These are phyloP conservation scores for Rhodotorula sp. DNA, from an alignment of 1,284 basidiomycete species.

Conservation along the genomic window DNA sequence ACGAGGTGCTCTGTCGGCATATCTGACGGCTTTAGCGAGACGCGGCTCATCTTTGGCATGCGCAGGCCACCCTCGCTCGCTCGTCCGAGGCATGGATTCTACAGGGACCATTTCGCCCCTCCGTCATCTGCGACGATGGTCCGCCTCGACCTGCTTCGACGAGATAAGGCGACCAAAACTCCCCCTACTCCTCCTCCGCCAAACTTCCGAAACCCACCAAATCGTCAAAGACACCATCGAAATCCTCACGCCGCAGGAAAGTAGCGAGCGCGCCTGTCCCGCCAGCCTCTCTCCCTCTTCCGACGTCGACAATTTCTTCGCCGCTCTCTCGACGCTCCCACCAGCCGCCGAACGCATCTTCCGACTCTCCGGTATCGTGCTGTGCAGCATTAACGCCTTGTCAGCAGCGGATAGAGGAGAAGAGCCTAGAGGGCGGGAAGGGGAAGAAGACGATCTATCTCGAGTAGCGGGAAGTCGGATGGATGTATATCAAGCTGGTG, in stretches of 20 bases:
- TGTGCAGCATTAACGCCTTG: conserved; percentile 30
- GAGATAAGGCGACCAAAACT: not conserved
- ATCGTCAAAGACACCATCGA: conserved; percentile 6
- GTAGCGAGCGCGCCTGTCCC: not conserved
- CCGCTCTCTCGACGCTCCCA: not conserved
- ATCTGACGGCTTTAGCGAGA: not conserved
- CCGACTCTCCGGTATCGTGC: conserved; percentile 17
- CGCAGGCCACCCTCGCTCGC: conserved; percentile 25
- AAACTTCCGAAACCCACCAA: conserved; percentile 15
- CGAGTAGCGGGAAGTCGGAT: conserved; percentile 34
- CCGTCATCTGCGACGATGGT: conserved; percentile 19
- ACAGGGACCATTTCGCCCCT: conserved; percentile 1
- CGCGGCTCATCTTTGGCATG: not conserved
- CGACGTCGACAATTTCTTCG: conserved; percentile 6
- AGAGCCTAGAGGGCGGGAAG: conserved; percentile 6
- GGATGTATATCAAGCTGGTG: conserved; percentile 40
- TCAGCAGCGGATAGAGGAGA: conserved; percentile 33
- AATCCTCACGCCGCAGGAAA: not conserved
- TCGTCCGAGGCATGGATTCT: conserved; percentile 35
- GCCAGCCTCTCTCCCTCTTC: not conserved
- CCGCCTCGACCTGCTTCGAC: not conserved
- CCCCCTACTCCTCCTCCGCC: conserved; percentile 28
- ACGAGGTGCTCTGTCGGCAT: conserved; percentile 2
- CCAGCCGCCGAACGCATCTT: conserved; percentile 27
- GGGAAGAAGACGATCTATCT: conserved; percentile 29